Evolutionary conservation across 1,284 basidiomycete genomes (phyloP).

Genomic region (Trichosporon ovoides): DNA sequence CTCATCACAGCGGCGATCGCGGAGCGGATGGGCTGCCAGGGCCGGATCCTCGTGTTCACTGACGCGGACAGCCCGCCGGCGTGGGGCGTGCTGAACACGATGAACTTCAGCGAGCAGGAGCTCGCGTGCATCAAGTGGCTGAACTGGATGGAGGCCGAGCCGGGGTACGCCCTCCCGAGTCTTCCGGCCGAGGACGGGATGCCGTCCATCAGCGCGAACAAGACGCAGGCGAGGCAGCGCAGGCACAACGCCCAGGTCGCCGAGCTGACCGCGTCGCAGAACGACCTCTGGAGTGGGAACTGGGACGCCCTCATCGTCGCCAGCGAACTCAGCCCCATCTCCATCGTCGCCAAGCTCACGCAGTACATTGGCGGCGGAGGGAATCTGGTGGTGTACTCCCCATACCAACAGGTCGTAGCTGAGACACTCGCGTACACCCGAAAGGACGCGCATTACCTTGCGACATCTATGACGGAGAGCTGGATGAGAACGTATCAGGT

Average conservation of each 20-base stretch:
- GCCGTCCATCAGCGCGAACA: slow-evolving; percentile 28
- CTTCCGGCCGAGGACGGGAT: slow-evolving; percentile 37
- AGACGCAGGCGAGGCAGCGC: slow-evolving; percentile 32
- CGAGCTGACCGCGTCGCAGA: slow-evolving; percentile 59
- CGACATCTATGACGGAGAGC: slow-evolving; percentile 75
- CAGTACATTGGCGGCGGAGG: slow-evolving; percentile 78
- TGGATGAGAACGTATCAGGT: slow-evolving; percentile 91
- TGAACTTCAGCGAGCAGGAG: slow-evolving; percentile 73
- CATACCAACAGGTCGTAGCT: slow-evolving; percentile 71
- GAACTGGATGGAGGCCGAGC: slow-evolving; percentile 87
- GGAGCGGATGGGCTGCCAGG: slow-evolving; percentile 79
- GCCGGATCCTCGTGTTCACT: slow-evolving; percentile 76
- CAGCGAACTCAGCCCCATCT: slow-evolving; percentile 78
- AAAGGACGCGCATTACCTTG: slow-evolving; percentile 63
- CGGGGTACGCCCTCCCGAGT: slow-evolving; percentile 53
- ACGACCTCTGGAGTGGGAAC: slow-evolving; percentile 78
- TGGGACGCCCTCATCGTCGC: slow-evolving; percentile 81
- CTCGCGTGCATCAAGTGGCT: slow-evolving; percentile 62
- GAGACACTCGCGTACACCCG: slow-evolving; percentile 72
- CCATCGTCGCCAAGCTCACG: slow-evolving; percentile 69
- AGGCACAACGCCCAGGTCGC: slow-evolving; percentile 38
- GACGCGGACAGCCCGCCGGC: slow-evolving; percentile 90
- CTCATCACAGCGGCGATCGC: slow-evolving; percentile 78
- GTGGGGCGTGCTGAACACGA: slow-evolving; percentile 73
- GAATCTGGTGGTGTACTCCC: slow-evolving; percentile 79